Conservation (phyloP, 306 rosid species). For the Quercus wislizeni region DNA sequence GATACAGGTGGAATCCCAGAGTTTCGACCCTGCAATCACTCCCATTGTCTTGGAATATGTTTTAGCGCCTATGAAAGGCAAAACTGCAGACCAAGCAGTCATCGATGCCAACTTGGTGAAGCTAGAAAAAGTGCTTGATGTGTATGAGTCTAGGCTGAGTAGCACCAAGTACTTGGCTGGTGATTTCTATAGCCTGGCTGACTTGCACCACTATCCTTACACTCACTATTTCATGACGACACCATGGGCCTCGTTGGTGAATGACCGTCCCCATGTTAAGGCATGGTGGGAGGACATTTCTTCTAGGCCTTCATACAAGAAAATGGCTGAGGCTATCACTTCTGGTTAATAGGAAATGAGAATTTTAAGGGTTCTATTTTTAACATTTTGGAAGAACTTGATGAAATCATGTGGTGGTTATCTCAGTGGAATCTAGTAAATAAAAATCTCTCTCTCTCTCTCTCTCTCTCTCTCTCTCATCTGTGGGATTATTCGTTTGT, state of each 20-base stretch:
- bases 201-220: constrained; percentile 58
- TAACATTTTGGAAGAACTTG: not conserved
- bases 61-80: constrained; percentile 48
- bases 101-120: constrained; percentile 51
- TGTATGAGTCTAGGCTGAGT: constrained; percentile 63
- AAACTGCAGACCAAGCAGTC: constrained; percentile 46
- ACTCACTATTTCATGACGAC: constrained; percentile 69
- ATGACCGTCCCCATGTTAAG: constrained; percentile 60
- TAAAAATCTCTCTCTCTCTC: no score
- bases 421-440: no score
- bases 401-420: no score
- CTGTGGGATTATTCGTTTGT: no score
- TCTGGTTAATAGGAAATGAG: constrained; percentile 36
- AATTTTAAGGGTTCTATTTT: not conserved
- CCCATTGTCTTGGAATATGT: constrained; percentile 53
- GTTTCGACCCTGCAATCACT: constrained; percentile 48
- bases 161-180: constrained; percentile 61
- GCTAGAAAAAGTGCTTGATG: constrained; percentile 51
- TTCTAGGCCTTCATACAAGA: constrained; percentile 54
- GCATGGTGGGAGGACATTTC: constrained; percentile 85
- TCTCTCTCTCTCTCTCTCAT: no score
- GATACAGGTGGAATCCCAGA: constrained; percentile 71
- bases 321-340: constrained; percentile 56
- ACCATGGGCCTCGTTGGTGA: constrained; percentile 52
- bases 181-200: constrained; percentile 63